Evolutionary conservation across 1,284 basidiomycete species (phyloP), one percentile per base, ranked within the genome.

Genomic region (Abortiporus biennis): DNA sequence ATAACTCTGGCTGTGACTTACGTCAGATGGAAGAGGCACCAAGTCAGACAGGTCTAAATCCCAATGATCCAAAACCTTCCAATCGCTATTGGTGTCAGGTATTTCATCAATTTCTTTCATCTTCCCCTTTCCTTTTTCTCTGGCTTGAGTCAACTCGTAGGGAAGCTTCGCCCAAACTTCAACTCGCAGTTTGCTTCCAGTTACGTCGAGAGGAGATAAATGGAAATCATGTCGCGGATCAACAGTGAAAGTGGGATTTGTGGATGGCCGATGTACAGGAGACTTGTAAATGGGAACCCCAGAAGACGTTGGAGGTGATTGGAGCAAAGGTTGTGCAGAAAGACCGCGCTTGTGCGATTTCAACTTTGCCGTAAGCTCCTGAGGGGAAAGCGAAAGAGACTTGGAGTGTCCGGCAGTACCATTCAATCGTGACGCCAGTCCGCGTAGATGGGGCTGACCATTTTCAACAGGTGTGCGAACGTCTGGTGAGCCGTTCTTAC

Each of bases 11-110:
- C 30, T 25, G 23, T 47, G 40, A 19, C 76, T 53, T 55, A 87
- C 86, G 56, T 85, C 74, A 25, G 76, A 68, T 27, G 80, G 68
- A 5, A 90, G 53, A 27, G 75, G 78, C 27, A 77, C 59, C 47
- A 91, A 57, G n/a, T 79, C 68, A 22, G 64, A 61, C 36, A 92
- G 59, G 48, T 77, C 67, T 36, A 91, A 62, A 39, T 78, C 68
- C 84, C 87, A 90, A 49, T 78, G 68, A 46, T 81, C 71, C 46
- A 91, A 56, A 1, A 83, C 56, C 35, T 68, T 75, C 87, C 87
- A 92, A 22, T 70, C 58, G 17, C 50, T 36, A 1, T 38, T 45
- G 4, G 47, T 44, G 8, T 45, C 65, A 1, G 50, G 46, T 6
- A 50, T 59, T 3, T 40, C 44, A 21, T 51, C 56, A 2, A 42